phyloP scores from a whole-genome alignment of 2,329 filamentous ascomycete species.

The Saccharata proteae region DNA sequence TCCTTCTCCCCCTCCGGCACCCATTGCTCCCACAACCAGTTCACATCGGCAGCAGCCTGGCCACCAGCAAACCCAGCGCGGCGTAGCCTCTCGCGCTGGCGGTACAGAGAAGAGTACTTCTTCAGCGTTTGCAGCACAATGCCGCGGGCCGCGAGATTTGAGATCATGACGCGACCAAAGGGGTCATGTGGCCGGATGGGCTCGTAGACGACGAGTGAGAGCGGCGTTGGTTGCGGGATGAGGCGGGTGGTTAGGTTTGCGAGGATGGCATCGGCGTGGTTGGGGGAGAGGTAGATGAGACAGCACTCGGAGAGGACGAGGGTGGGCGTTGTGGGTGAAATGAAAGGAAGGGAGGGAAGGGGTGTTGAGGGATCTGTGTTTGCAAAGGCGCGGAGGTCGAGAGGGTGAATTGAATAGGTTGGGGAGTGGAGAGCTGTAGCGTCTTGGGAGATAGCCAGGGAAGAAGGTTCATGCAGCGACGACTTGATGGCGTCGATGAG shows the following conservation, averaged over 20 bases:
- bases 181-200: slow-evolving; percentile 72
- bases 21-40: slow-evolving; percentile 70
- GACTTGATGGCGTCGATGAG: slow-evolving; percentile 14
- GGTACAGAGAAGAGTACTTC: slow-evolving; percentile 53
- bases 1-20: slow-evolving; percentile 59
- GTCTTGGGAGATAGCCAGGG: slow-evolving; percentile 24
- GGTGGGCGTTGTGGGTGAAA: slow-evolving; percentile 54
- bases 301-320: slow-evolving; percentile 91
- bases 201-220: slow-evolving; percentile 71
- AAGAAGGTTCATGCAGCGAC: slow-evolving; percentile 20
- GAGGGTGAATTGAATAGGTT: slow-evolving; percentile 41
- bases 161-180: slow-evolving; percentile 86
- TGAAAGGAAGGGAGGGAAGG: slow-evolving; percentile 27
- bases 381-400: slow-evolving; percentile 57
- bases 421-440: slow-evolving; percentile 34
- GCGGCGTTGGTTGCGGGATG: slow-evolving; percentile 32
- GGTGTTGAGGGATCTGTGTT: slow-evolving; percentile 12
- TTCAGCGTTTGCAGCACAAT: slow-evolving; percentile 78
- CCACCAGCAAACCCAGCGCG: slow-evolving; percentile 52
- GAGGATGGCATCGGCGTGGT: slow-evolving; percentile 52
- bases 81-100: slow-evolving; percentile 56
- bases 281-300: slow-evolving; percentile 68
- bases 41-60: slow-evolving; percentile 46
- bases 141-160: slow-evolving; percentile 69
- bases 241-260: slow-evolving; percentile 24